Conservation (phyloP, 768 basidiomycete genomes). For the Fomitopsis pulvina region DNA sequence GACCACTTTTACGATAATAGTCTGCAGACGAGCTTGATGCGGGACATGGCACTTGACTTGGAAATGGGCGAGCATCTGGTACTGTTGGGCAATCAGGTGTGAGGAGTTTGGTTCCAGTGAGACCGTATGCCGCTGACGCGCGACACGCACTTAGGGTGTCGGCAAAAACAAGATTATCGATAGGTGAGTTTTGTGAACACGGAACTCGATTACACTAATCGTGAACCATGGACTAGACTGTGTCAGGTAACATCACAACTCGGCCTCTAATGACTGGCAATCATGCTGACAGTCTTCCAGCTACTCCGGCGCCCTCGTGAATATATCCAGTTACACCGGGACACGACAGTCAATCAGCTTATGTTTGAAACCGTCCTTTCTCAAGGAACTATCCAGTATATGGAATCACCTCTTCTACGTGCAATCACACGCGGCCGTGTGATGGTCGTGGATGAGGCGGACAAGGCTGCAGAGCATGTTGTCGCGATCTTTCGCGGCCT, state of each 20-base stretch:
- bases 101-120: neutral
- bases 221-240: constrained; percentile 27
- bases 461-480: constrained; percentile 70
- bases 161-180: constrained; percentile 70
- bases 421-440: constrained; percentile 54
- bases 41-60: constrained; percentile 55
- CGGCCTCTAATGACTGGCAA: neutral
- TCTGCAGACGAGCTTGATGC: constrained; percentile 60
- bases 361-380: constrained; percentile 63
- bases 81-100: constrained; percentile 59
- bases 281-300: constrained; percentile 23
- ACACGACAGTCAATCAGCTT: constrained; percentile 64
- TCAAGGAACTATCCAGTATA: constrained; percentile 50
- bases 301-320: constrained; percentile 56
- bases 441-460: constrained; percentile 68
- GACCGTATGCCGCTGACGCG: neutral
- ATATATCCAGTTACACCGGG: constrained; percentile 65
- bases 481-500: constrained; percentile 67
- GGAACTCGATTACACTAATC: too few relatives aligned
- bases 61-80: constrained; percentile 62
- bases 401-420: constrained; percentile 59
- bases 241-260: constrained; percentile 40
- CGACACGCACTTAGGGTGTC: constrained; percentile 38
- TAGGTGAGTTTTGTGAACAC: constrained; percentile 28
- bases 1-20: constrained; percentile 68